These are phyloP conservation scores for Polychaeton citri DNA, from an alignment of 2,329 filamentous ascomycete species.

Conservation along the genomic window DNA sequence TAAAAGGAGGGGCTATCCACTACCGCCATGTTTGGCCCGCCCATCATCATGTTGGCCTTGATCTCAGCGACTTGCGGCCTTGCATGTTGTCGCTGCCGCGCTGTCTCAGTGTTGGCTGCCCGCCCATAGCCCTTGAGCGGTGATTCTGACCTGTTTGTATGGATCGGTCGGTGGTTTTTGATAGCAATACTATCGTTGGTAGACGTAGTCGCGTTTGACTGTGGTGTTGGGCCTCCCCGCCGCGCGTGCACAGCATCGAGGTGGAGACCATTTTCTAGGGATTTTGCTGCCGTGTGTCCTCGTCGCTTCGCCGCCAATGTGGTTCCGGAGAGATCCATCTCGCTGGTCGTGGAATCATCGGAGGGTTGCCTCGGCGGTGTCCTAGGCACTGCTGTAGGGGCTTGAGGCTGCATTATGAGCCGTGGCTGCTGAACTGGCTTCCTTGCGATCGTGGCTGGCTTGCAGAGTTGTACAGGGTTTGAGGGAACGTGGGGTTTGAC, in stretches of 20 bases:
- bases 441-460: not conserved
- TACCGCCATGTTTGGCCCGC: too few relatives aligned
- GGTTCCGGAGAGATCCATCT: conserved; percentile 10
- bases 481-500: conserved; percentile 1
- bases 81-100: not conserved
- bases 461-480: not conserved
- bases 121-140: conserved; percentile 19
- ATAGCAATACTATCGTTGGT: conserved; percentile 1
- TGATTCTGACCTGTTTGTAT: conserved; percentile 6
- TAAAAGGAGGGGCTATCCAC: too few relatives aligned
- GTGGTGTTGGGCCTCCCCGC: not conserved
- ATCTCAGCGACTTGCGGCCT: not conserved
- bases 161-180: not conserved
- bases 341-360: conserved; percentile 6
- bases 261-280: conserved; percentile 23
- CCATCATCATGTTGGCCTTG: not conserved
- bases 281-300: conserved; percentile 20
- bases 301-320: conserved; percentile 25
- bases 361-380: not conserved
- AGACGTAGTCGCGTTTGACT: not conserved
- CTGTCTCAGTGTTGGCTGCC: conserved; percentile 4
- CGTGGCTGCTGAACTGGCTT: not conserved
- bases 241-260: conserved; percentile 7
- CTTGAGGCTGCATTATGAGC: not conserved
- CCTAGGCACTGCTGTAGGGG: too few relatives aligned